Evolutionary conservation across 805 yeast species (phyloP).

Genomic region (Wickerhamiella alocasiicola): DNA sequence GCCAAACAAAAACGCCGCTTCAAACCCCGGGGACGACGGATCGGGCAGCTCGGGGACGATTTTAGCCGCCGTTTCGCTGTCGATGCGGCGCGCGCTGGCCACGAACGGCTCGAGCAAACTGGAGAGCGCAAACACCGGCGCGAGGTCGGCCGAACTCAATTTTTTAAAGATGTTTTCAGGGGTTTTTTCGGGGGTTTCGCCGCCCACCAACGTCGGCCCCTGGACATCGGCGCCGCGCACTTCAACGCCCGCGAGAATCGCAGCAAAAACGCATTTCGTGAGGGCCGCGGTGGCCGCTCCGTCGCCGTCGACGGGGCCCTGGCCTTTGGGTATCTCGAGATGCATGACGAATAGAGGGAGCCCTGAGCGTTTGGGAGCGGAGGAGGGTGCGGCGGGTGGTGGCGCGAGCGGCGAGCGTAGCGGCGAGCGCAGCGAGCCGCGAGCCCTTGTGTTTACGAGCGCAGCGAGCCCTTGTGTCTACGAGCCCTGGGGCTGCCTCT

Average conservation of each 20-base stretch:
- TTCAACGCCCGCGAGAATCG: constrained; percentile 25
- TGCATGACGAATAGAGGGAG: constrained; percentile 9
- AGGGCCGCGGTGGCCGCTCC: constrained; percentile 17
- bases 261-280: constrained; percentile 34
- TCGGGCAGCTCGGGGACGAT: constrained; percentile 21
- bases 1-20: constrained; percentile 35
- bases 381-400: no score
- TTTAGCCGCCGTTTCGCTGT: constrained; percentile 16
- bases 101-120: constrained; percentile 12
- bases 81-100: constrained; percentile 18
- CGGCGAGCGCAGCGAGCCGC: no score
- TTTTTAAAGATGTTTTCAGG: constrained; percentile 38
- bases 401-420: no score
- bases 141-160: constrained; percentile 26
- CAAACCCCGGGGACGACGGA: constrained; percentile 26
- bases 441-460: no score
- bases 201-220: constrained; percentile 17
- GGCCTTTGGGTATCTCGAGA: constrained; percentile 18
- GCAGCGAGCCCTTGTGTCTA: no score
- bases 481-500: no score
- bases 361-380: background rate
- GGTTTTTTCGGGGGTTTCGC: constrained; percentile 10
- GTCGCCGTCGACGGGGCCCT: constrained; percentile 11
- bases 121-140: constrained; percentile 25
- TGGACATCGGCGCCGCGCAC: constrained; percentile 22